Conservation (phyloP, 2,329 filamentous ascomycete species). For the Emmonsia crescens region DNA sequence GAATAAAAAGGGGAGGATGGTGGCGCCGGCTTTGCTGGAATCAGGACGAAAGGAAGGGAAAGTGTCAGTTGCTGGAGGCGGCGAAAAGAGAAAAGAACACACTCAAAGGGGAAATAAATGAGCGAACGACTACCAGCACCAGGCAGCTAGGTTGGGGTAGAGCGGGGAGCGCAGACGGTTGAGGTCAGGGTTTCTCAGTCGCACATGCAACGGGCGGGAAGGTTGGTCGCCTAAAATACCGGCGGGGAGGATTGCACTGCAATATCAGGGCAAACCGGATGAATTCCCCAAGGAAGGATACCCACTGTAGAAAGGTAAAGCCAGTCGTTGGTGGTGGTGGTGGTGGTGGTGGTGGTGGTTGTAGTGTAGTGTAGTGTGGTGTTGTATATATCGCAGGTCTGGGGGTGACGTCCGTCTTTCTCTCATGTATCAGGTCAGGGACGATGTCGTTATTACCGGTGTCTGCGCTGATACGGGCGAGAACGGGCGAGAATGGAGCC, state of each 20-base stretch:
- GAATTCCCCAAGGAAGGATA: neutral
- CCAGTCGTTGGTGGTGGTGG: neutral
- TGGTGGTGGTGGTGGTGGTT: neutral
- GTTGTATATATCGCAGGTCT: neutral
- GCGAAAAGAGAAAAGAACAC: neutral
- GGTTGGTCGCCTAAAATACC: too few relatives aligned
- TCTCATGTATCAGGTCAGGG: neutral
- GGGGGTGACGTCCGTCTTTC: neutral
- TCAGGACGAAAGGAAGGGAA: neutral
- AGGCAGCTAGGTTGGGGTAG: neutral
- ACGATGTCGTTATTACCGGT: neutral
- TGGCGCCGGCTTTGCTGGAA: neutral
- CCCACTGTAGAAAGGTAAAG: neutral
- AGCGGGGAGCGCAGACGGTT: neutral
- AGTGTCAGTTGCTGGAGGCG: neutral
- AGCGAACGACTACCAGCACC: constrained; percentile 2
- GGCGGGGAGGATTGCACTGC: neutral
- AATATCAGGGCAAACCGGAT: neutral
- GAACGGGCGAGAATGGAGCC: too few relatives aligned
- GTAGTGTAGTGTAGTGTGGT: neutral
- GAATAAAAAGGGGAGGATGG: neutral
- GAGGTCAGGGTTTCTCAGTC: neutral
- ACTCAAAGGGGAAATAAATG: neutral
- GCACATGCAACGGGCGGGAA: neutral
- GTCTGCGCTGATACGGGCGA: neutral